Percentiles rank a stretch among this genome's conserved stretches.
These are phyloP conservation scores for Rauvolfia tetraphylla DNA, from an alignment of 257 asterid species.

Conservation along the genomic window DNA sequence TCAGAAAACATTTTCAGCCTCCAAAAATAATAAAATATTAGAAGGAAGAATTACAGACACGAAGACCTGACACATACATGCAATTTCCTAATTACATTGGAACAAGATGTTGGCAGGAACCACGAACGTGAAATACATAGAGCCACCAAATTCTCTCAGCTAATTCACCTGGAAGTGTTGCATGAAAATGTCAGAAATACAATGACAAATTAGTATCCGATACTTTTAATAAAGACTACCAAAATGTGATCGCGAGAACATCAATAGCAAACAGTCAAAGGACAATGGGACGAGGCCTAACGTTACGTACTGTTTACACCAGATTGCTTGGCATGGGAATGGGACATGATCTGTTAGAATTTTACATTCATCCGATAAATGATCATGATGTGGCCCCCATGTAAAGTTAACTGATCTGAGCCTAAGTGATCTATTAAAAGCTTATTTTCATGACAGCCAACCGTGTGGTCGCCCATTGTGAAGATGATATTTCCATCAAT, in stretches of 20 bases:
- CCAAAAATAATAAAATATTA: background rate
- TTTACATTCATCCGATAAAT: background rate
- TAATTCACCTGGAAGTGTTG: conserved; percentile 56
- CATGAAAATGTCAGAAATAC: conserved; percentile 5
- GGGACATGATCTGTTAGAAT: background rate
- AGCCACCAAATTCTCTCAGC: conserved; percentile 91
- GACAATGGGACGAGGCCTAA: background rate
- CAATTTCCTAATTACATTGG: background rate
- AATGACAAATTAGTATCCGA: background rate
- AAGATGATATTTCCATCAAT: background rate
- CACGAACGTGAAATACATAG: conserved; percentile 45
- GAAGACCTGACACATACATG: background rate
- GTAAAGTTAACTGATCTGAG: background rate
- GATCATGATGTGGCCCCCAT: background rate
- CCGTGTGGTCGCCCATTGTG: background rate
- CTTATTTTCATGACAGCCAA: background rate
- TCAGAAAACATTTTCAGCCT: background rate
- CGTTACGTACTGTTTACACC: background rate
- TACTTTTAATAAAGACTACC: too few relatives aligned
- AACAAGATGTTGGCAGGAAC: conserved; percentile 19
- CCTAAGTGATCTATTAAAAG: background rate
- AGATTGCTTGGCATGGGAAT: background rate
- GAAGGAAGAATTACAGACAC: background rate
- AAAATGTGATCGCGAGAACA: background rate
- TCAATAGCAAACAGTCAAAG: background rate